Conservation (phyloP, 2,329 filamentous ascomycete genomes). For the Fonsecaea pedrosoi region DNA sequence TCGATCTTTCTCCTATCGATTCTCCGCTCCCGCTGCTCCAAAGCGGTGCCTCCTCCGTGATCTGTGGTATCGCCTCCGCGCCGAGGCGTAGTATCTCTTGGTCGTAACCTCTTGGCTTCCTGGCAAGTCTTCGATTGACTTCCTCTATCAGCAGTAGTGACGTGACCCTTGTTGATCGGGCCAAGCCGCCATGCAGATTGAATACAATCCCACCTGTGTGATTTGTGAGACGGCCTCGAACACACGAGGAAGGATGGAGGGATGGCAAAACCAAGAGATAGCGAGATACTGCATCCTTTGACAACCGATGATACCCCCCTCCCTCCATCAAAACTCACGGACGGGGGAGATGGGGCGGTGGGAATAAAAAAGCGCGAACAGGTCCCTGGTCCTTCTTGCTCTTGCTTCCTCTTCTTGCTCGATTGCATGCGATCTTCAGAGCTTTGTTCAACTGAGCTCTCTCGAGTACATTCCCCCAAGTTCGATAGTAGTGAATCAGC, state of each 20-base stretch:
- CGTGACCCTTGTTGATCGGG: constrained; percentile 3
- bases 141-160: constrained; percentile 8
- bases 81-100: constrained; percentile 23
- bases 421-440: not conserved
- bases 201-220: not conserved
- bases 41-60: not conserved
- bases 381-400: not conserved
- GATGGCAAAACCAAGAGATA: constrained; percentile 14
- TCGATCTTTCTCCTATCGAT: not conserved
- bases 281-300: constrained; percentile 6
- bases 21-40: constrained; percentile 2
- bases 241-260: constrained; percentile 1
- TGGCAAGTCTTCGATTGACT: constrained; percentile 3
- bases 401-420: not conserved
- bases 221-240: constrained; percentile 4
- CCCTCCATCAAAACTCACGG: not conserved
- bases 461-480: not conserved
- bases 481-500: not conserved
- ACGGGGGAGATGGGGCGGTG: constrained; percentile 1
- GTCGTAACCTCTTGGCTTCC: constrained; percentile 18
- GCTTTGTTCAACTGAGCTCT: not conserved
- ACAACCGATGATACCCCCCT: constrained; percentile 7
- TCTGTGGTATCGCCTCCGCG: constrained; percentile 10
- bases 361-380: constrained; percentile 16
- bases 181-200: constrained; percentile 23